These are phyloP conservation scores for Berberis thunbergii DNA, from an alignment of 164 flowering plant genomes.

Conservation along the genomic window DNA sequence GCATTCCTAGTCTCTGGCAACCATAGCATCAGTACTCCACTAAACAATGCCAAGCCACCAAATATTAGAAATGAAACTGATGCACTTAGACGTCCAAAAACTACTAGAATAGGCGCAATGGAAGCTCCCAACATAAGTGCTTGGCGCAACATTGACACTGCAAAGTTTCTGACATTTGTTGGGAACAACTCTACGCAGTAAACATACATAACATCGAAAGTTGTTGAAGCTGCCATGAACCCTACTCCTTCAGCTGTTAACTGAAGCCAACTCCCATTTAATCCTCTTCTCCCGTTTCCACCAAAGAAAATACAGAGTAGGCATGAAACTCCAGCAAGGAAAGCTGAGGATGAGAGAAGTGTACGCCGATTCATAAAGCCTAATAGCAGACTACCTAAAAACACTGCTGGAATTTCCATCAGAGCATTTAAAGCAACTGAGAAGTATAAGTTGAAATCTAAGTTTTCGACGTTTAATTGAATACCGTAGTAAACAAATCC, in stretches of 20 bases:
- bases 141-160: constrained; percentile 45
- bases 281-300: neutral
- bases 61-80: constrained; percentile 40
- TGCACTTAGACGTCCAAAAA: constrained; percentile 33
- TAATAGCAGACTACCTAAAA: constrained; percentile 36
- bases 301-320: constrained; percentile 31
- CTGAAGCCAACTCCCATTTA: constrained; percentile 29
- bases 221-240: constrained; percentile 58
- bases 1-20: constrained; percentile 52
- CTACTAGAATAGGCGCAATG: constrained; percentile 43
- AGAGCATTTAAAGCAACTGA: constrained; percentile 44
- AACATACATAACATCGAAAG: constrained; percentile 38
- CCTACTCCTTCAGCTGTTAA: constrained; percentile 37
- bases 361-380: constrained; percentile 31
- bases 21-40: constrained; percentile 37
- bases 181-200: constrained; percentile 64
- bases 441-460: constrained; percentile 45
- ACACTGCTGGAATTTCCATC: constrained; percentile 59
- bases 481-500: constrained; percentile 62
- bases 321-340: constrained; percentile 40
- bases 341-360: constrained; percentile 29
- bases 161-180: constrained; percentile 50
- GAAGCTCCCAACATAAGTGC: constrained; percentile 57
- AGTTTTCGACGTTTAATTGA: constrained; percentile 50
- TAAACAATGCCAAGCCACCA: constrained; percentile 32